Conservation (phyloP, 441 rosid genomes). For the Eruca vesicaria region DNA sequence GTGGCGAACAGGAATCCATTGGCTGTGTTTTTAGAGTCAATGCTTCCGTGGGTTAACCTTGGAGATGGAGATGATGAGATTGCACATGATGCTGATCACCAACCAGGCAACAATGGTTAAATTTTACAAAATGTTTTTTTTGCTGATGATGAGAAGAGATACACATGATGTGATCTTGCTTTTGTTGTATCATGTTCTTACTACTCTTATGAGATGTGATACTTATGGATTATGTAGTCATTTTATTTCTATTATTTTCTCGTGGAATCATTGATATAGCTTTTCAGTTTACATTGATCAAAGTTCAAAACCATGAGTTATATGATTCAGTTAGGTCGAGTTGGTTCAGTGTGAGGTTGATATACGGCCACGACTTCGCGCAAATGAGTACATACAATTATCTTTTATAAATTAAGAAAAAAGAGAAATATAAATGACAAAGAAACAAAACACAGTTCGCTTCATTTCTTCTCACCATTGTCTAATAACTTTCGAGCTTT, state of each 20-base stretch:
- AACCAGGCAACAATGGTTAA: conserved; percentile 27
- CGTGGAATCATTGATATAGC: not conserved
- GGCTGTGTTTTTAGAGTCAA: conserved; percentile 72
- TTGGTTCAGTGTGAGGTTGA: conserved; percentile 1
- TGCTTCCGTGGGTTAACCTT: conserved; percentile 79
- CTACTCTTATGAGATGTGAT: not conserved
- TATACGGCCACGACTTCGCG: conserved; percentile 13
- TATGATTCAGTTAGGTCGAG: not conserved
- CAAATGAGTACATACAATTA: not conserved
- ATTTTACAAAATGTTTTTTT: not conserved
- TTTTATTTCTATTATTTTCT: not conserved
- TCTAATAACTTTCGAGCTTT: not conserved
- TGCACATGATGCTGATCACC: conserved; percentile 20
- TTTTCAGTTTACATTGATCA: not conserved
- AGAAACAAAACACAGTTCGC: not conserved
- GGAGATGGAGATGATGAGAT: conserved; percentile 44
- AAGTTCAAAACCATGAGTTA: not conserved
- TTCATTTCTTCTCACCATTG: not conserved
- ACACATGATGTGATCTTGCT: conserved; percentile 1
- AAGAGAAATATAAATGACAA: not conserved
- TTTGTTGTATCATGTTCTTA: conserved; percentile 19
- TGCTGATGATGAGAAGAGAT: not conserved
- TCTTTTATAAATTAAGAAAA: not conserved
- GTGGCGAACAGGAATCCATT: conserved; percentile 63
- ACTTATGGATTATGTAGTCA: not conserved